A percentile compares a stretch with the other conserved stretches of the same genome.
Conservation (phyloP, 306 rosid species). For the Vigna mungo region DNA sequence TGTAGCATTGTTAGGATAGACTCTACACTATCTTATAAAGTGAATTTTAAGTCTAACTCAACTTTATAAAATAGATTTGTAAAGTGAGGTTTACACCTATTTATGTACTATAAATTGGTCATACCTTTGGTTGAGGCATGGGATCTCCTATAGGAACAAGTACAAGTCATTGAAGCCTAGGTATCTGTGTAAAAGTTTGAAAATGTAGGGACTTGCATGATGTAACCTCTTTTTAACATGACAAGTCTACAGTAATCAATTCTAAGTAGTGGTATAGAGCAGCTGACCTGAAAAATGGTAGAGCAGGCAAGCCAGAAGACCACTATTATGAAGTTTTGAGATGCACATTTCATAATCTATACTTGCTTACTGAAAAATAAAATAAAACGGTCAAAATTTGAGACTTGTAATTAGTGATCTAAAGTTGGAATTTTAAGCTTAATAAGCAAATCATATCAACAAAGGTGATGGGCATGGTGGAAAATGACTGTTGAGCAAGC, state of each 20-base stretch:
- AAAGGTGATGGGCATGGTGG: neutral
- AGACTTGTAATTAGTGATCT: neutral
- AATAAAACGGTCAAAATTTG: neutral
- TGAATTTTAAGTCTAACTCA: too few species aligned
- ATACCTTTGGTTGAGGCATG: too few species aligned
- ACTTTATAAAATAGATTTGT: too few species aligned
- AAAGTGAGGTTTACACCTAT: too few species aligned
- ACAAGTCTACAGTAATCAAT: neutral
- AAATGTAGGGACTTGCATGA: neutral
- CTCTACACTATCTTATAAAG: too few species aligned
- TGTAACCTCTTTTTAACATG: neutral
- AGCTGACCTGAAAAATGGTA: neutral
- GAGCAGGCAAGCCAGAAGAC: neutral
- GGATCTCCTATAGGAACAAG: too few species aligned
- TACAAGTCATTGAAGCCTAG: neutral
- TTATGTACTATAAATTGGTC: too few species aligned
- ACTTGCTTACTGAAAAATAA: neutral
- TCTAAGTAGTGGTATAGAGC: neutral
- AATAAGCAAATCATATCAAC: neutral
- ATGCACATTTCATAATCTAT: neutral
- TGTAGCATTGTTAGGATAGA: too few species aligned
- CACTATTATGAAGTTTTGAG: neutral
- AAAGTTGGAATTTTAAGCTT: neutral
- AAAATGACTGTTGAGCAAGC: neutral
- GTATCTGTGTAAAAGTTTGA: neutral